Evolutionary conservation across 2,329 filamentous ascomycete genomes (phyloP), one percentile per base, ranked within the genome.

Genomic region (Fusarium pseudoanthophilum): DNA sequence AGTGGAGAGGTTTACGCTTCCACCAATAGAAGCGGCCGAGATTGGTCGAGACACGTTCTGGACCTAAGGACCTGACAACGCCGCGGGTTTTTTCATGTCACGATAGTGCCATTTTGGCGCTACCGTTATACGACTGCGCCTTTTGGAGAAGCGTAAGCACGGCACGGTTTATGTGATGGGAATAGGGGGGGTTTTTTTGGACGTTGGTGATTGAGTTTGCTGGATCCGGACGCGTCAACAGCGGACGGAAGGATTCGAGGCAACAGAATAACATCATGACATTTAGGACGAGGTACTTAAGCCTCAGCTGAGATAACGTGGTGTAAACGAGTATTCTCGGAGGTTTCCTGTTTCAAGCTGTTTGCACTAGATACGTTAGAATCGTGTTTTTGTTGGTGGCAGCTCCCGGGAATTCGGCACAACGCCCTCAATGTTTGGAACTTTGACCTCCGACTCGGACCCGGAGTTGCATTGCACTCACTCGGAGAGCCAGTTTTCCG

Each of bases 51-150:
- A 26, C 42, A n/a, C 30, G 56, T 48, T 58, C 56, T 36, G 32
- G 42, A 51, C 56, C 56, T 20, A 6, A 24, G 26, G n/a, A 46
- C 30, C 55, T 26, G 8, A 28, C 32, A 49, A 51, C 32, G 32
- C 42, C 56, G 42, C 56, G 32, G 40, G 40, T 49, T 49, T 58
- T 57, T 42, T 21, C n/a, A n/a, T 48, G 55, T 58, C 55, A 46
- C 16, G 42, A 58, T 58, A 51, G 56, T 37, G 40, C 56, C 55
- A 30, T 58, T 37, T 58, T 58, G n/a, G 55, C 30, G 55, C 40
- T 36, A 26, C 13, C 18, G 14, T 48, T 58, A 48, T 58, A 48
- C 40, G 40, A 36, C 55, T 58, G 55, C 55, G 55, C 55, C 56
- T 58, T 57, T 28, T 48, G 7, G 5, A 32, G 21, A 34, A 26